Conservation (phyloP, 352 stramenopile genomes). For the Phytophthora rubi region DNA sequence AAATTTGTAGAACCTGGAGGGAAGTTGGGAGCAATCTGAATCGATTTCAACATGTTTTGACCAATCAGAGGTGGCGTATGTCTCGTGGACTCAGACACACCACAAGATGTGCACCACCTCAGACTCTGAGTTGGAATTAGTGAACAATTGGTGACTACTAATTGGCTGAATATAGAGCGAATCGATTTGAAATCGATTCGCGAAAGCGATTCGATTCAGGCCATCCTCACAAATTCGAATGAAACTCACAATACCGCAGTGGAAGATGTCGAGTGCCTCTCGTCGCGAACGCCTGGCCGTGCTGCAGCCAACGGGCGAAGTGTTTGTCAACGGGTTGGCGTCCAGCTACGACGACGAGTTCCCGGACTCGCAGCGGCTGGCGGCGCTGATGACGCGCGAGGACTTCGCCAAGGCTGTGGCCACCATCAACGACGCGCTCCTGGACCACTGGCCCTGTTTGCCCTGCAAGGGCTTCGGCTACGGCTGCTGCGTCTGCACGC, state of each 20-base stretch:
- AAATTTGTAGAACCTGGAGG: no score
- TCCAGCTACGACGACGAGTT: slow-evolving; percentile 82
- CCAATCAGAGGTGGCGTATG: no score
- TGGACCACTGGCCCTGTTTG: slow-evolving; percentile 87
- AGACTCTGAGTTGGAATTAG: no score
- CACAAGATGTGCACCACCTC: no score
- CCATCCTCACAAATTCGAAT: no score
- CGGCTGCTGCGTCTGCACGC: slow-evolving; percentile 83
- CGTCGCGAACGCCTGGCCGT: slow-evolving; percentile 44
- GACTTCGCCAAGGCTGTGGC: slow-evolving; percentile 70
- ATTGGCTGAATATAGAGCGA: no score
- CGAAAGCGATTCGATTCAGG: no score
- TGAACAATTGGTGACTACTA: no score
- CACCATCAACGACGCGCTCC: slow-evolving; percentile 83
- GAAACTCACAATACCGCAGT: not conserved
- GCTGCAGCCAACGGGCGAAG: slow-evolving; percentile 68
- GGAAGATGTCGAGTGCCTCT: slow-evolving; percentile 26
- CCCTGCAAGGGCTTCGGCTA: slow-evolving; percentile 83
- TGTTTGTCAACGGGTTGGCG: slow-evolving; percentile 83
- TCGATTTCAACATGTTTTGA: no score
- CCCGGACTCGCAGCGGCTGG: slow-evolving; percentile 48
- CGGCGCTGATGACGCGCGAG: slow-evolving; percentile 55
- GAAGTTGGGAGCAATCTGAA: no score
- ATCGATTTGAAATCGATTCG: no score
- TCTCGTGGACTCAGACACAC: no score